These are phyloP conservation scores for Acanthamoeba polyphaga DNA, from an alignment of 208 protist genomes.

Conservation along the genomic window DNA sequence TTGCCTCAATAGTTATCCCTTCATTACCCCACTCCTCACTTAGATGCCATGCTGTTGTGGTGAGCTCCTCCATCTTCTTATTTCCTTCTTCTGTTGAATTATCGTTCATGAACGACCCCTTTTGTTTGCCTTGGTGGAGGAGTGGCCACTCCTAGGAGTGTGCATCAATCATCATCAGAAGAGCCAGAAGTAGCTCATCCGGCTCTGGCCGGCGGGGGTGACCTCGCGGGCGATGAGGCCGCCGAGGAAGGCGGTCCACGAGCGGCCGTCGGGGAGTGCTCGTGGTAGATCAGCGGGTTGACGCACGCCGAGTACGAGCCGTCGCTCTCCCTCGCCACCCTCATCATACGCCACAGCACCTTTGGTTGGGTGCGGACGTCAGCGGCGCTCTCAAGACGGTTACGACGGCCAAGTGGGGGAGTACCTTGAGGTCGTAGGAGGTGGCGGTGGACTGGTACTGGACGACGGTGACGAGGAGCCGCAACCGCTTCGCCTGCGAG, in stretches of 20 bases:
- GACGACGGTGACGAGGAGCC: not conserved
- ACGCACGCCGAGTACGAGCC: constrained; percentile 26
- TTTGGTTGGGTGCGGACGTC: not conserved
- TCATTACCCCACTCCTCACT: too few species aligned
- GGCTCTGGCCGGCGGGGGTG: not conserved
- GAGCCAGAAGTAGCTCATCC: constrained; percentile 24
- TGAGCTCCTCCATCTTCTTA: too few species aligned
- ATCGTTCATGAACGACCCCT: too few species aligned
- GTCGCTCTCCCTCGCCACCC: not conserved
- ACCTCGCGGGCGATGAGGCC: constrained; percentile 15
- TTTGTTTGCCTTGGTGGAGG: too few species aligned
- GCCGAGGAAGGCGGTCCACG: constrained; percentile 16
- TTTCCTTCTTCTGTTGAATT: too few species aligned
- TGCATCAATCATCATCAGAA: too few species aligned
- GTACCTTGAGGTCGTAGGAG: constrained; percentile 39
- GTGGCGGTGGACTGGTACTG: not conserved
- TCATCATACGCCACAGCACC: constrained; percentile 23
- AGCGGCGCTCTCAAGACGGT: not conserved
- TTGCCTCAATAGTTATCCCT: too few species aligned
- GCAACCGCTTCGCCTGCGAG: not conserved
- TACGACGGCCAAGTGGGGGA: too few species aligned
- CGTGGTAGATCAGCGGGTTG: constrained; percentile 51
- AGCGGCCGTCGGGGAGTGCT: not conserved
- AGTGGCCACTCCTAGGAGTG: too few species aligned
- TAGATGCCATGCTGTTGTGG: too few species aligned